Evolutionary conservation across 2,329 filamentous ascomycete genomes (phyloP).

Genomic region (Botrytis paeoniae): DNA sequence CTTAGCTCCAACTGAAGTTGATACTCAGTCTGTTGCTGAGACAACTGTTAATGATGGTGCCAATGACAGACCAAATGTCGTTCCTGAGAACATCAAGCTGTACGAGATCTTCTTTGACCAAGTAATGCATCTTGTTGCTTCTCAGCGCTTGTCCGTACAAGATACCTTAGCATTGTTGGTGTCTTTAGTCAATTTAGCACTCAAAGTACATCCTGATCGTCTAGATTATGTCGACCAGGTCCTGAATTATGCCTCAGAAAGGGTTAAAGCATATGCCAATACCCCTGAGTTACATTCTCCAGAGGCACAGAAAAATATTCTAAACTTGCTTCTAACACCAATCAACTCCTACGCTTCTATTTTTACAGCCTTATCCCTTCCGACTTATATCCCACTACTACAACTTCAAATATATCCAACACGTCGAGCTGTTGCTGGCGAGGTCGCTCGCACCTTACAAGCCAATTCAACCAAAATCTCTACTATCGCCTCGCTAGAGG

Average conservation of each 20-base stretch:
- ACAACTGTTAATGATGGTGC: slow-evolving; percentile 41
- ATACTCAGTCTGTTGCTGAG: slow-evolving; percentile 21
- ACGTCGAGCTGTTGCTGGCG: slow-evolving; percentile 82
- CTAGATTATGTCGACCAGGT: slow-evolving; percentile 96
- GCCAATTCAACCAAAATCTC: slow-evolving; percentile 77
- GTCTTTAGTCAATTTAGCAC: slow-evolving; percentile 87
- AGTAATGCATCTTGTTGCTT: slow-evolving; percentile 88
- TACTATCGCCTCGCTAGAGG: slow-evolving; percentile 76
- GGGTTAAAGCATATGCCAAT: slow-evolving; percentile 85
- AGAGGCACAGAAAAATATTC: slow-evolving; percentile 80
- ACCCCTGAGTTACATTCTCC: slow-evolving; percentile 92
- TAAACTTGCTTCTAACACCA: slow-evolving; percentile 86
- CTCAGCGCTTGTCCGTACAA: slow-evolving; percentile 85
- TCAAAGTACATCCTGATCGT: slow-evolving; percentile 92
- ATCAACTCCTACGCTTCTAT: slow-evolving; percentile 87
- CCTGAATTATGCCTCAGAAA: slow-evolving; percentile 79
- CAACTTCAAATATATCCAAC: slow-evolving; percentile 92
- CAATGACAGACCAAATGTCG: slow-evolving; percentile 46
- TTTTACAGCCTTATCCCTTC: slow-evolving; percentile 92
- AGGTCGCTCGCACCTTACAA: slow-evolving; percentile 79
- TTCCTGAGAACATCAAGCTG: slow-evolving; percentile 76
- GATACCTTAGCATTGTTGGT: slow-evolving; percentile 92
- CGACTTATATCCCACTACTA: slow-evolving; percentile 85
- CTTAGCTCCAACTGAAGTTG: slow-evolving; percentile 43
- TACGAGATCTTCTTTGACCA: slow-evolving; percentile 98